Conservation (phyloP, 2,329 filamentous ascomycete genomes). For the Alternaria triticimaculans region DNA sequence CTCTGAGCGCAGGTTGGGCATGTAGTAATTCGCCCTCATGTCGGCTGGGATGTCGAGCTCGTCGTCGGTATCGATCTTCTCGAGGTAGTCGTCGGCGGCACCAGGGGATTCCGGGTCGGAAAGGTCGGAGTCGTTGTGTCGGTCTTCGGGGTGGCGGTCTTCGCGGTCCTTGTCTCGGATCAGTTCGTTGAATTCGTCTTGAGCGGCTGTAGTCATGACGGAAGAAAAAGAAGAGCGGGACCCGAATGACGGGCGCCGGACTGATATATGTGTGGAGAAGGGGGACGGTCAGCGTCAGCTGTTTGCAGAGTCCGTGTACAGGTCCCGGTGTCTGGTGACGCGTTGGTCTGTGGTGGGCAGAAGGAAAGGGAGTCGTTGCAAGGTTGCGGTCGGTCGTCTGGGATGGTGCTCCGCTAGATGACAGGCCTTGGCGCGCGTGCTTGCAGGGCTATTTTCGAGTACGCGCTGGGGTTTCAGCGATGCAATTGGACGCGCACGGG, state of each 20-base stretch:
- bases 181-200: conserved; percentile 61
- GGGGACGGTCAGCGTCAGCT: neutral
- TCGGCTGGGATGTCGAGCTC: conserved; percentile 55
- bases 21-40: conserved; percentile 64
- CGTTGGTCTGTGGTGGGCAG: conserved; percentile 8
- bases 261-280: conserved; percentile 33
- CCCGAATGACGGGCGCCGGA: conserved; percentile 8
- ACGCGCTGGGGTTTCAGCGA: conserved; percentile 9
- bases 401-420: conserved; percentile 5
- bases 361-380: conserved; percentile 12
- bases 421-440: conserved; percentile 20
- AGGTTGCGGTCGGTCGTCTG: conserved; percentile 10
- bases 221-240: conserved; percentile 21
- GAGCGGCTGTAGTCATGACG: conserved; percentile 53
- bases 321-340: conserved; percentile 10
- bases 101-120: conserved; percentile 63
- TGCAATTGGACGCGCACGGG: conserved; percentile 6
- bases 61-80: conserved; percentile 63
- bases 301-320: neutral
- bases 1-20: conserved; percentile 69
- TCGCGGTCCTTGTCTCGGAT: conserved; percentile 55
- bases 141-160: conserved; percentile 58
- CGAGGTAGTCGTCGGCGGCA: conserved; percentile 60
- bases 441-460: conserved; percentile 16
- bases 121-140: conserved; percentile 64